Evolutionary conservation across 441 rosid species (phyloP), one percentile per base, ranked within the genome.

Genomic region (Gossypium lobatum): DNA sequence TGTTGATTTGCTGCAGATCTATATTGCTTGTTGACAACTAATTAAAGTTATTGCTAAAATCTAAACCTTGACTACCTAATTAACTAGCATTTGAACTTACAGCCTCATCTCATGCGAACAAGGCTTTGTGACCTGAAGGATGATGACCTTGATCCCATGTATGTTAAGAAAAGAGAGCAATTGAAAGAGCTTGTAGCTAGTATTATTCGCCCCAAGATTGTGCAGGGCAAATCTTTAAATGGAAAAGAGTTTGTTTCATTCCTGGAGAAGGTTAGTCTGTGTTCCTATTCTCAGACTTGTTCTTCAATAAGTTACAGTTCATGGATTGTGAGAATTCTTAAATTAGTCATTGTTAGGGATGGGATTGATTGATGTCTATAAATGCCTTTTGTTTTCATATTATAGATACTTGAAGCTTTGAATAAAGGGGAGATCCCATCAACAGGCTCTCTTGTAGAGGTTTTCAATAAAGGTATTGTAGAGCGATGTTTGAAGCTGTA

Each of bases 381-480:
- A 71, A 34, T 3, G 34, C 57, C 71, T 65, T 67, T 17, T n/a
- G 11, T 67, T 75, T 76, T 73, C 61, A 63, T 53, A 72, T 83
- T 85, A 75, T 88, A 95, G 99, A 95, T 95, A 77, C 89, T 95
- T 64, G 97, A 93, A 79, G 98, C 99, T 26, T 84, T 95, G 82
- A 95, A 95, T 77, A 95, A 95, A 83, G 99, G 99, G 72, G 98
- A 95, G 84, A 95, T 95, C 79, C 99, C 99, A 77, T 88, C 99
- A 63, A 95, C 99, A 17, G 99, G 99, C 74, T 95, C 98, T 72
- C 88, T 95, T 31, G 98, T 95, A 78, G 98, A 95, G 91, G 86
- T 91, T 78, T 95, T 95, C 83, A 95, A 95, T 73, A 95, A 91
- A 84, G 97, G 82, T 77, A 95, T 95, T 75, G 86, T 95, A 69